A percentile compares a stretch with the other conserved stretches of the same genome.
phyloP scores from a whole-genome alignment of 2,329 filamentous ascomycete species.

The Aspergillus sp. region DNA sequence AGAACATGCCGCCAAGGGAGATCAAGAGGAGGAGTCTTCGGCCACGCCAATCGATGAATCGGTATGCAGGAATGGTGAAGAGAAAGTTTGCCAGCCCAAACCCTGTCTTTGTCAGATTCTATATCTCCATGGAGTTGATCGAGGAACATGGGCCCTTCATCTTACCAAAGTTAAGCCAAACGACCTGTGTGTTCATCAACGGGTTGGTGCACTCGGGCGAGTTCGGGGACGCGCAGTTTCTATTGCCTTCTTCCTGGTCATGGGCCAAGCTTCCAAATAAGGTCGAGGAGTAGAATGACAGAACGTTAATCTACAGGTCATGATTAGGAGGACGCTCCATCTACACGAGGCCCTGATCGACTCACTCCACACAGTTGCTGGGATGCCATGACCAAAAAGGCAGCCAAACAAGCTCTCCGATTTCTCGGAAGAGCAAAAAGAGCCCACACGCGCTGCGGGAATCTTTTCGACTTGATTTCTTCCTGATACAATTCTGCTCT shows the following conservation, averaged over 20 bases:
- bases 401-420: constrained; percentile 24
- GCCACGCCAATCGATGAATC: constrained; percentile 27
- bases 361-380: constrained; percentile 31
- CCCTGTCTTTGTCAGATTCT: constrained; percentile 5
- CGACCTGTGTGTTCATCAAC: constrained; percentile 1
- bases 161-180: constrained; percentile 23
- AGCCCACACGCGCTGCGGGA: constrained; percentile 17
- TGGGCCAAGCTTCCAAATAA: constrained; percentile 15
- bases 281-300: constrained; percentile 29
- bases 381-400: constrained; percentile 28
- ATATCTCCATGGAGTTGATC: too few relatives aligned
- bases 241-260: background rate
- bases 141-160: background rate
- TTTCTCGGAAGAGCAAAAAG: constrained; percentile 22
- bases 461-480: constrained; percentile 10
- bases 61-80: constrained; percentile 28
- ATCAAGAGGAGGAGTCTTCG: constrained; percentile 26
- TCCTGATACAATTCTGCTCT: constrained; percentile 8
- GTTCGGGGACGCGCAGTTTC: background rate
- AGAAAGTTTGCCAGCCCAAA: constrained; percentile 30
- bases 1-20: constrained; percentile 27
- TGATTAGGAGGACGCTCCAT: background rate
- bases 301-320: constrained; percentile 24
- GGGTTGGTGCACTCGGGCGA: background rate
- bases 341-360: background rate